These are phyloP conservation scores for Aspergillus ruber DNA, from an alignment of 2,329 filamentous ascomycete genomes.

Conservation along the genomic window DNA sequence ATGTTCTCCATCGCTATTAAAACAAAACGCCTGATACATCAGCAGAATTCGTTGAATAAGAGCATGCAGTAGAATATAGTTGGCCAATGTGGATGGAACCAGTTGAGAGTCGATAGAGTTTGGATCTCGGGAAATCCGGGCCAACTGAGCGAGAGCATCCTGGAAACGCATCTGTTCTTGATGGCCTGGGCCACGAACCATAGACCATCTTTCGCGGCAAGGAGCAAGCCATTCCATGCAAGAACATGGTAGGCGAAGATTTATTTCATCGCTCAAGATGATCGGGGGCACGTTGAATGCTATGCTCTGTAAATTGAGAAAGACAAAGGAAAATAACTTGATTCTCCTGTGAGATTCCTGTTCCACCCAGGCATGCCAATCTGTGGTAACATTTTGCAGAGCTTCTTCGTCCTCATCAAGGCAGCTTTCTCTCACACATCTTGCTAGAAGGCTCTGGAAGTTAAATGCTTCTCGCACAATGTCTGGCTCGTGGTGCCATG, in stretches of 20 bases:
- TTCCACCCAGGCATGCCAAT: constrained; percentile 20
- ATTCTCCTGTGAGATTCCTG: constrained; percentile 16
- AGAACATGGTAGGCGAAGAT: constrained; percentile 20
- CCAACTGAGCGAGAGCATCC: constrained; percentile 11
- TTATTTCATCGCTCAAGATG: constrained; percentile 19
- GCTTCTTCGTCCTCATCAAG: constrained; percentile 8
- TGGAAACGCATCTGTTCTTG: constrained; percentile 17
- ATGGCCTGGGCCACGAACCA: constrained; percentile 4
- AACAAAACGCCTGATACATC: constrained; percentile 40
- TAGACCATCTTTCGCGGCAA: constrained; percentile 14
- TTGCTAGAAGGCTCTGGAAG: constrained; percentile 16
- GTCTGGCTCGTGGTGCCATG: constrained; percentile 16
- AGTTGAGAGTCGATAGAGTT: background rate
- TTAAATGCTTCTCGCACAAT: constrained; percentile 17
- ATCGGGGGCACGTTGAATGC: constrained; percentile 19
- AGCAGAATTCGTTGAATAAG: constrained; percentile 65
- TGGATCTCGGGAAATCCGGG: constrained; percentile 2
- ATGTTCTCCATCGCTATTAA: background rate
- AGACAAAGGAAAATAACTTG: constrained; percentile 19
- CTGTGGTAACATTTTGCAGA: background rate
- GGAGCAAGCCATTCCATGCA: constrained; percentile 19
- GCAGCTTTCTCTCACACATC: constrained; percentile 12
- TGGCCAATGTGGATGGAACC: constrained; percentile 45
- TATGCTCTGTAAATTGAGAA: constrained; percentile 22
- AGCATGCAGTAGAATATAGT: constrained; percentile 63